Evolutionary conservation across 2,329 filamentous ascomycete genomes (phyloP).

Genomic region (Paracoccidioides lutzii): DNA sequence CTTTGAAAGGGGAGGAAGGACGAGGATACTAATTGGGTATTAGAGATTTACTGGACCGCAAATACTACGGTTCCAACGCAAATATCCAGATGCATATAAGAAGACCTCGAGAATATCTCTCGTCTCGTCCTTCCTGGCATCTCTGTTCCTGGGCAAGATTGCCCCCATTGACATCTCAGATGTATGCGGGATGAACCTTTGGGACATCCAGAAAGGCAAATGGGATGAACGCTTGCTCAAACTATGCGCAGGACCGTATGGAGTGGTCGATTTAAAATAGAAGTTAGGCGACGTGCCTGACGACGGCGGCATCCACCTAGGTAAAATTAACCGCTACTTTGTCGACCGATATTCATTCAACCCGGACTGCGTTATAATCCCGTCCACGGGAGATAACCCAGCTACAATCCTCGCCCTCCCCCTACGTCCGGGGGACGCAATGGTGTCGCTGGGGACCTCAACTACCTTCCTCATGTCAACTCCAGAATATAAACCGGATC

Average conservation of each 20-base stretch:
- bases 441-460: slow-evolving; percentile 86
- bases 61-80: slow-evolving; percentile 74
- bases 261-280: slow-evolving; percentile 50
- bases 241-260: slow-evolving; percentile 56
- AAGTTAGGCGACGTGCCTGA: slow-evolving; percentile 71
- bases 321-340: slow-evolving; percentile 66
- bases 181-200: slow-evolving; percentile 92
- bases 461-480: slow-evolving; percentile 98
- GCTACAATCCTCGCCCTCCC: slow-evolving; percentile 87
- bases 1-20: no score
- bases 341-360: slow-evolving; percentile 65
- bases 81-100: slow-evolving; percentile 68
- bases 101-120: slow-evolving; percentile 77
- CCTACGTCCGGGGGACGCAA: slow-evolving; percentile 75
- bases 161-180: slow-evolving; percentile 90
- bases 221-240: slow-evolving; percentile 67
- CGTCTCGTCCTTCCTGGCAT: slow-evolving; percentile 89
- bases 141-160: slow-evolving; percentile 69
- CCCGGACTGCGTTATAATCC: slow-evolving; percentile 59
- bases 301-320: slow-evolving; percentile 70
- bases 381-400: slow-evolving; percentile 93
- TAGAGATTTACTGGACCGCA: slow-evolving; percentile 95
- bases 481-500: slow-evolving; percentile 76
- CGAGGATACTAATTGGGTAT: slow-evolving; percentile 1
- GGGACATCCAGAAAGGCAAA: slow-evolving; percentile 63